Base-by-base conservation (phyloP, 148 eudicot genomes). In the Cornus kousa region DNA sequence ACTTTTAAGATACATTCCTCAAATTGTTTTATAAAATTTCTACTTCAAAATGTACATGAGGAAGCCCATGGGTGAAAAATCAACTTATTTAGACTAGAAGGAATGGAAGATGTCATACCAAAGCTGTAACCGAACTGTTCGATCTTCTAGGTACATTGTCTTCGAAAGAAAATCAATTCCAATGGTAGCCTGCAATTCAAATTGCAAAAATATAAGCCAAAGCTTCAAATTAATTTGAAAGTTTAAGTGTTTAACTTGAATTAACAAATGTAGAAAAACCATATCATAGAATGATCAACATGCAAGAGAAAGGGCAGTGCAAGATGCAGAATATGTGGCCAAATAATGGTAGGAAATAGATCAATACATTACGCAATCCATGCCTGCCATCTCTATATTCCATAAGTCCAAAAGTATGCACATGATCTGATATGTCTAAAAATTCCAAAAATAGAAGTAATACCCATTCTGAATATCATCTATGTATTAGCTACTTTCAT, bases 111-210 rank as follows among this genome's bases (percentile, higher is more conserved):
- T 24, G 5, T 71, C 73, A 6, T 81, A 87, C 87, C 89, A 87
- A 68, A 87, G 89, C 74, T 87, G 89, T 80, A 87, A 74, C 13
- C 89, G 89, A 60, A 87, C 81, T 40, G 89, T 87, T 75, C 89
- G 77, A 78, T 87, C 89, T 84, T 87, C 87, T 68, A 84, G 87
- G 74, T 87, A 87, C 89, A 87, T 87, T 53, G 89, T 87, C 69
- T 87, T 87, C 4, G 87, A 87, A 50, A 87, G 74, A 69, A 87
- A 87, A 76, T 87, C 89, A 16, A 87, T 84, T 71, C 89, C 89
- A 70, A 87, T 87, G 8, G 89, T 87, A 66, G 89, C 89, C 89
- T 87, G 87, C 70, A 73, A 72, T 46, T 65, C 35, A 73, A 78
- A 11, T 53, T 24, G 65, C 37, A 11, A 19, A 35, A 31, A 66